A percentile compares a stretch with the other conserved stretches of the same genome.
phyloP scores from a whole-genome alignment of 306 rosid genomes.

The Vicia sativa region DNA sequence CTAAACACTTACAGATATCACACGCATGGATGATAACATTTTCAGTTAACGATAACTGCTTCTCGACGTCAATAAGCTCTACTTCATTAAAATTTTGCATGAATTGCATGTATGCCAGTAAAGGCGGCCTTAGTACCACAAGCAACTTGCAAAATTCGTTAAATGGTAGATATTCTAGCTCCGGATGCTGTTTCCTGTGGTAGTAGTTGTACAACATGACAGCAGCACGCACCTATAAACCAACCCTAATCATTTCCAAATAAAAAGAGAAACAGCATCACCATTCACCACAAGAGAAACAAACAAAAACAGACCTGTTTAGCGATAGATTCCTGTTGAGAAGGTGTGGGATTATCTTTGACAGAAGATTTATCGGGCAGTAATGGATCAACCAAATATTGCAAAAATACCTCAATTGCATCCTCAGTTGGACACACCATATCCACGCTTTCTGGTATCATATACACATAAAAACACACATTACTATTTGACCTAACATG shows the following conservation, averaged over 20 bases:
- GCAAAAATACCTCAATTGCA: conserved; percentile 60
- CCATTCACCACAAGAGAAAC: not conserved
- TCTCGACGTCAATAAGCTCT: conserved; percentile 58
- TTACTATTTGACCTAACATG: conserved; percentile 19
- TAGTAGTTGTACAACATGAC: conserved; percentile 81
- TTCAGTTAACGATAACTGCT: conserved; percentile 73
- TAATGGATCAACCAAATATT: conserved; percentile 62
- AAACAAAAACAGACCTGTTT: conserved; percentile 68
- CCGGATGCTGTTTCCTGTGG: conserved; percentile 64
- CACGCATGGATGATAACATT: conserved; percentile 74
- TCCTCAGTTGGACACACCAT: conserved; percentile 76
- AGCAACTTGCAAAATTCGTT: conserved; percentile 72
- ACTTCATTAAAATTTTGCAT: conserved; percentile 58
- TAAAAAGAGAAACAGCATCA: conserved; percentile 3
- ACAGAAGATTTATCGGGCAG: conserved; percentile 60
- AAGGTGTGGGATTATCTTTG: conserved; percentile 47
- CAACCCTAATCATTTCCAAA: too few species aligned
- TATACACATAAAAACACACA: not conserved
- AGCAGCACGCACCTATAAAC: conserved; percentile 75
- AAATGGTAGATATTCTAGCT: conserved; percentile 59
- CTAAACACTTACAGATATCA: conserved; percentile 56
- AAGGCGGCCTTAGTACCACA: conserved; percentile 60
- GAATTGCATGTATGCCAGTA: conserved; percentile 63
- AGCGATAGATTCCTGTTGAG: conserved; percentile 58
- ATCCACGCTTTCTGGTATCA: conserved; percentile 26